Conservation (phyloP, 345 rosid genomes). For the Citrus sinensis region DNA sequence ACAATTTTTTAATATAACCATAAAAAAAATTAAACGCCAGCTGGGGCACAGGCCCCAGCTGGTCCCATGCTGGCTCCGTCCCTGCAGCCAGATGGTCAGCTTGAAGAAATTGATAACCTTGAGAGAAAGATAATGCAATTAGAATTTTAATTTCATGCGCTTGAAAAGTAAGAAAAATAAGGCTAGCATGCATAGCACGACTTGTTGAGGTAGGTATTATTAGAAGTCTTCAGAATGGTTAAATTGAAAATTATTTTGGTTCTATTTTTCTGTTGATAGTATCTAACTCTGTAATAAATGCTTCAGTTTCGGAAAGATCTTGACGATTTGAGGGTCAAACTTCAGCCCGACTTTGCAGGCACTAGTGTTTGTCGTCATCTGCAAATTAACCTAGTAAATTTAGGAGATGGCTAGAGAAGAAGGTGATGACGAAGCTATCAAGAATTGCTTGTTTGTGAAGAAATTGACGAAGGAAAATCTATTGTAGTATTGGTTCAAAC, state of each 20-base stretch:
- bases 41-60: too few species aligned
- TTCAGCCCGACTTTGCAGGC: slow-evolving; percentile 42
- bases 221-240: not conserved
- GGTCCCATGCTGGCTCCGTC: too few species aligned
- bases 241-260: not conserved
- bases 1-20: too few species aligned
- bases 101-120: slow-evolving; percentile 95
- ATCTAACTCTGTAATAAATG: not conserved
- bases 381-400: not conserved
- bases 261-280: not conserved
- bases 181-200: slow-evolving; percentile 86
- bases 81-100: slow-evolving; percentile 84
- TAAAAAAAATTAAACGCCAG: too few species aligned
- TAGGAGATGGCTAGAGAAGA: slow-evolving; percentile 86
- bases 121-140: slow-evolving; percentile 83
- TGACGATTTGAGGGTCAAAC: slow-evolving; percentile 82
- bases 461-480: slow-evolving; percentile 29
- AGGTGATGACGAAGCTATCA: slow-evolving; percentile 74
- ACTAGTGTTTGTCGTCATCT: not conserved
- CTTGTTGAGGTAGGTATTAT: slow-evolving; percentile 57
- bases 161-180: slow-evolving; percentile 88
- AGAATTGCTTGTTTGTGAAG: slow-evolving; percentile 75
- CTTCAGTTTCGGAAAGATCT: slow-evolving; percentile 75
- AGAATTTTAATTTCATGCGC: slow-evolving; percentile 82
- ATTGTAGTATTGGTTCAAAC: too few species aligned